Conservation (phyloP, 2,329 filamentous ascomycete genomes). For the Phaeosphaeriaceae sp. region DNA sequence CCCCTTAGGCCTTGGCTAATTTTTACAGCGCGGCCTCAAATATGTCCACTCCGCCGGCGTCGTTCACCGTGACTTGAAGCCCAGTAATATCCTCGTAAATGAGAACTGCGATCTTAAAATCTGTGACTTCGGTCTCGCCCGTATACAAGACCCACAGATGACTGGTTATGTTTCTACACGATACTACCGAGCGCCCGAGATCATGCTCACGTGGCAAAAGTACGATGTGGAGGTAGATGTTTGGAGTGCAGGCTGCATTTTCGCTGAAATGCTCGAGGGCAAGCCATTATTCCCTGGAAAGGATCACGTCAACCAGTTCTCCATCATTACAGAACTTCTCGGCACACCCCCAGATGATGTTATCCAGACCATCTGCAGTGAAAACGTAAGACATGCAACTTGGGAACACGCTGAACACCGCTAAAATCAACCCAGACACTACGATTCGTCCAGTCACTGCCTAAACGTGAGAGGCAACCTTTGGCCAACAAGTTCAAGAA, state of each 20-base stretch:
- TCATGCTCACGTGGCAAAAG: slow-evolving; percentile 99
- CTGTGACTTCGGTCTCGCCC: slow-evolving; percentile 96
- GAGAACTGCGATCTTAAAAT: slow-evolving; percentile 99
- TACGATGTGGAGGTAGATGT: slow-evolving; percentile 99
- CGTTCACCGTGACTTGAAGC: slow-evolving; percentile 96
- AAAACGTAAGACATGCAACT: slow-evolving; percentile 71
- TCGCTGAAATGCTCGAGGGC: slow-evolving; percentile 81
- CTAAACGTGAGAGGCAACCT: slow-evolving; percentile 90
- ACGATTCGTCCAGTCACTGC: slow-evolving; percentile 95
- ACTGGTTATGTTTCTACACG: slow-evolving; percentile 98
- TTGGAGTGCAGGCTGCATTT: slow-evolving; percentile 80
- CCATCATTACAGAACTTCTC: slow-evolving; percentile 96
- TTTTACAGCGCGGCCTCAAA: slow-evolving; percentile 84
- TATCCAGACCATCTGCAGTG: slow-evolving; percentile 97
- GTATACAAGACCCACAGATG: slow-evolving; percentile 99
- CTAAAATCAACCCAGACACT: slow-evolving; percentile 70
- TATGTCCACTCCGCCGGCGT: slow-evolving; percentile 99
- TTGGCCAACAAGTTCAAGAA: slow-evolving; percentile 92
- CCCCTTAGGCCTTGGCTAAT: slow-evolving; percentile 55
- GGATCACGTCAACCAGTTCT: slow-evolving; percentile 99
- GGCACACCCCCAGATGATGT: slow-evolving; percentile 98
- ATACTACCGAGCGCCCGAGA: slow-evolving; percentile 98
- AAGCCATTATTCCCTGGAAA: slow-evolving; percentile 98
- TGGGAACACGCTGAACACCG: background rate
- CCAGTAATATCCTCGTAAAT: slow-evolving; percentile 98